phyloP scores from a whole-genome alignment of 345 rosid genomes.

The Lumnitzera littorea region DNA sequence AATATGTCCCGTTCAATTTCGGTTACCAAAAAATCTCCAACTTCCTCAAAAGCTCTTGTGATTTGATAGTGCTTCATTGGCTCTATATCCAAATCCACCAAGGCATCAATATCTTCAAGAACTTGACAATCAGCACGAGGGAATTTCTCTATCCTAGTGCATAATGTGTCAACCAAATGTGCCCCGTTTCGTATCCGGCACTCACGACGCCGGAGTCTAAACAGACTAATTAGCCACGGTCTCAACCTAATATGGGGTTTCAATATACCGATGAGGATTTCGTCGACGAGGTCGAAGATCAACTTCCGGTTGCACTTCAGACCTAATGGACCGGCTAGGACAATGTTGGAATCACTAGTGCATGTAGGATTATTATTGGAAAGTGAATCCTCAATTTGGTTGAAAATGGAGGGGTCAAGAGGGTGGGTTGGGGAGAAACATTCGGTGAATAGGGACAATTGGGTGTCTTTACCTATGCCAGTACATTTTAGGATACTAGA shows the following conservation, averaged over 20 bases:
- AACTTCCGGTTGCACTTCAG: constrained; percentile 58
- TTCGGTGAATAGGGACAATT: constrained; percentile 27
- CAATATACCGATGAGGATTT: constrained; percentile 48
- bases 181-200: neutral
- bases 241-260: constrained; percentile 41
- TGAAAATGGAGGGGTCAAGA: constrained; percentile 61
- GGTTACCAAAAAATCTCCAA: constrained; percentile 7
- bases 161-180: neutral
- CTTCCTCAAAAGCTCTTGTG: constrained; percentile 9
- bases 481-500: constrained; percentile 42
- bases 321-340: constrained; percentile 13
- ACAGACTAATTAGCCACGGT: constrained; percentile 28
- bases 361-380: constrained; percentile 8
- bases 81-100: constrained; percentile 11
- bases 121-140: constrained; percentile 13
- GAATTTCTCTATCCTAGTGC: constrained; percentile 7
- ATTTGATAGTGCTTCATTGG: neutral
- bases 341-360: neutral
- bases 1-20: constrained; percentile 13
- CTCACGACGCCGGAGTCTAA: neutral
- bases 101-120: constrained; percentile 14
- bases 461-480: constrained; percentile 41
- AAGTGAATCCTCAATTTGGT: constrained; percentile 34
- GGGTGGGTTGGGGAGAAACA: constrained; percentile 70
- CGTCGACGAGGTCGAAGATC: constrained; percentile 56